phyloP scores from a whole-genome alignment of 2,329 filamentous ascomycete species.

The Didymella sp. region DNA sequence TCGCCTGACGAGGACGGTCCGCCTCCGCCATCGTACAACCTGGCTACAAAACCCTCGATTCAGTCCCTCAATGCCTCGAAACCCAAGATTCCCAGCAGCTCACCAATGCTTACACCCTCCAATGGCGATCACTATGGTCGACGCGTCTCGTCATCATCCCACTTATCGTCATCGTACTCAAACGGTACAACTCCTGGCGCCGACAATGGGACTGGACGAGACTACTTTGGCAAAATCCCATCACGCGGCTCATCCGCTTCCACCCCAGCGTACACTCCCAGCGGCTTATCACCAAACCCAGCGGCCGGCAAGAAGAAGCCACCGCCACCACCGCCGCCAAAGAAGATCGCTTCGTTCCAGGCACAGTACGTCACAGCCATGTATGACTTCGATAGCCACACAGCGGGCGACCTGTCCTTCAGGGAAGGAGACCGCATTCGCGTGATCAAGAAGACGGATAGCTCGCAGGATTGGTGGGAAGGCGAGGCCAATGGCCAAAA shows the following conservation, averaged over 20 bases:
- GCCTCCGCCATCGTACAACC: constrained; percentile 36
- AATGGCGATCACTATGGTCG: constrained; percentile 42
- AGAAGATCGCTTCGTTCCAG: constrained; percentile 60
- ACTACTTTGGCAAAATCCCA: constrained; percentile 54
- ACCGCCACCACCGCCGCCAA: constrained; percentile 73
- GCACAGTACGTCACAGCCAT: constrained; percentile 72
- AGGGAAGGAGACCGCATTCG: constrained; percentile 78
- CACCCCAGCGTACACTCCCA: constrained; percentile 30
- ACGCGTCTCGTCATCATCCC: constrained; percentile 42
- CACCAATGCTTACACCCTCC: constrained; percentile 42
- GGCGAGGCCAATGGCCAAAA: constrained; percentile 73
- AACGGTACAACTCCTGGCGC: constrained; percentile 28
- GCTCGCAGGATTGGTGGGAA: constrained; percentile 87
- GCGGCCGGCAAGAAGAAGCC: constrained; percentile 72
- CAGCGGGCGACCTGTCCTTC: constrained; percentile 74
- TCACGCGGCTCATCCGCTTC: constrained; percentile 48
- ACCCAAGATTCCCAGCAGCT: constrained; percentile 42
- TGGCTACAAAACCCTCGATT: constrained; percentile 46
- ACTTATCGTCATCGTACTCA: constrained; percentile 41
- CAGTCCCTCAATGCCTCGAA: constrained; percentile 44
- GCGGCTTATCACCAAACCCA: constrained; percentile 51
- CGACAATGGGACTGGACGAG: constrained; percentile 31
- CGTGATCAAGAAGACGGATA: constrained; percentile 78
- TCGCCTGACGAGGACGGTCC: constrained; percentile 36
- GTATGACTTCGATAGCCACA: constrained; percentile 76